Evolutionary conservation across 2,329 filamentous ascomycete genomes (phyloP), one percentile per base, ranked within the genome.

Genomic region (Dactylonectria estremocensis): DNA sequence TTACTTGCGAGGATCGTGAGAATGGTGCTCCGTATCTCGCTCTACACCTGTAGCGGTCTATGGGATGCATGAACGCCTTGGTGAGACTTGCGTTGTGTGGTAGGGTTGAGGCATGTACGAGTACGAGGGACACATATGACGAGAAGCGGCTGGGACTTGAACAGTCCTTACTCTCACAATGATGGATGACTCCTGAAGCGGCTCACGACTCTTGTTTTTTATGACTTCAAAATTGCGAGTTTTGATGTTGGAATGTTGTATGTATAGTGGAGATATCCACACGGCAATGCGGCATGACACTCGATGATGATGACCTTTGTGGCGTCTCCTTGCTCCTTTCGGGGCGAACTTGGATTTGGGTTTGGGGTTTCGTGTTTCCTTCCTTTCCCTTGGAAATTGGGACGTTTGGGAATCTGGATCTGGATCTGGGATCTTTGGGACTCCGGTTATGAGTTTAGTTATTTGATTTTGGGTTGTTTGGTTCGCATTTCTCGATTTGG

Each of bases 1-100:
- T 66, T 60, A 75, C 75, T 10, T 77, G 77, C 63, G 73, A 80
- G 69, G 79, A 82, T 60, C 63, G 76, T 31, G 80, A 82, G 74
- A 81, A 80, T 58, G 67, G 69, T 14, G 73, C 68, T 46, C 78
- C 79, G 7, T 77, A 79, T 76, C 64, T 78, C 54, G 76, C 75
- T 20, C 69, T 79, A 54, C 71, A 74, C 33, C 70, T 76, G 35
- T 78, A 76, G 56, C 62, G 48, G 22, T 49, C 50, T n/a, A 16
- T 37, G 45, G n/a, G 48, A 40, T 8, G 31, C 60, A 49, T 18
- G 54, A 20, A 7, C 16, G 20, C 13, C 49, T 61, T n/a, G 18
- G 13, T 48, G 13, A 49, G 9, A 62, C 50, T 5, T 8, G 31
- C n/a, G n/a, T 11, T 18, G n/a, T 20, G 45, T 20, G 20, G 31